Conservation (phyloP, 2,329 filamentous ascomycete species). For the Sclerotinia sclerotiorum region DNA sequence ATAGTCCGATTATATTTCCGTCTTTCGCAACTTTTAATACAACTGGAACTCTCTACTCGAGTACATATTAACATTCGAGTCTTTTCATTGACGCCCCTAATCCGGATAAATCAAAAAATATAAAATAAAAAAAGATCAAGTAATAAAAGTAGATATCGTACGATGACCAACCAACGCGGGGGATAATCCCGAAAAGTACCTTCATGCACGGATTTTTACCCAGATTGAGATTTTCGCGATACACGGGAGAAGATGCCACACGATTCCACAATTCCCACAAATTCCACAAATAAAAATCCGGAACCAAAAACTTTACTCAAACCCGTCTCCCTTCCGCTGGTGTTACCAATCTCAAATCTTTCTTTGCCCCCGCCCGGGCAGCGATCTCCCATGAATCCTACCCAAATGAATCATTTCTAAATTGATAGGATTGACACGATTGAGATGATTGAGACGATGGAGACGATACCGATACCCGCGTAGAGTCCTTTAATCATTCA, state of each 20-base stretch:
- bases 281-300: constrained; percentile 10
- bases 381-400: constrained; percentile 4
- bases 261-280: constrained; percentile 5
- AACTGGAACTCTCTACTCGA: not conserved
- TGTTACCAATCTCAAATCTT: constrained; percentile 9
- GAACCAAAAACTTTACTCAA: constrained; percentile 17
- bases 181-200: not conserved
- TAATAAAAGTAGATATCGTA: not conserved
- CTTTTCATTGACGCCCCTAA: not conserved
- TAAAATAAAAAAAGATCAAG: too few relatives aligned
- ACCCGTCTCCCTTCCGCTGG: constrained; percentile 19
- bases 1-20: not conserved
- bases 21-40: not conserved
- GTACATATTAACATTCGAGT: not conserved
- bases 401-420: not conserved
- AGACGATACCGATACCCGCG: not conserved
- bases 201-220: not conserved
- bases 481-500: constrained; percentile 5
- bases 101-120: not conserved
- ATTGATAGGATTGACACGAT: not conserved
- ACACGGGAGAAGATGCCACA: not conserved
- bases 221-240: constrained; percentile 2
- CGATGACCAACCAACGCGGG: not conserved
- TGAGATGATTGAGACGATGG: not conserved
- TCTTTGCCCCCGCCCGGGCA: not conserved